Evolutionary conservation across 768 basidiomycete genomes (phyloP).

Genomic region (Lactifluus pinguis): DNA sequence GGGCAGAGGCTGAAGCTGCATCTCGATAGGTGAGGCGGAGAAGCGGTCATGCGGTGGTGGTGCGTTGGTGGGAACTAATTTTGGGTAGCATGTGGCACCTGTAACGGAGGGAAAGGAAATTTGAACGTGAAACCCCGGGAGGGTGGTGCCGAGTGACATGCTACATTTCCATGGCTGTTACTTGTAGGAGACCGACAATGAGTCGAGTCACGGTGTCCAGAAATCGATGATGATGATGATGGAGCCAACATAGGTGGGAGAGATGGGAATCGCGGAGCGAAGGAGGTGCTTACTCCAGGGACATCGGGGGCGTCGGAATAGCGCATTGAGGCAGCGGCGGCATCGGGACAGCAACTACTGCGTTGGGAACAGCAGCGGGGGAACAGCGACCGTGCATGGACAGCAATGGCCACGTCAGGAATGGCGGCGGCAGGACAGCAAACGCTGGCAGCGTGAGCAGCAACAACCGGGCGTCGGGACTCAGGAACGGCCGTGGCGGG

Average conservation of each 20-base stretch:
- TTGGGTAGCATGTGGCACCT: constrained; percentile 4
- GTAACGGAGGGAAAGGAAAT: constrained; percentile 13
- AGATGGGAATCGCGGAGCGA: background rate
- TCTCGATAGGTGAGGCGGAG: background rate
- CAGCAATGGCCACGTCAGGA: no score
- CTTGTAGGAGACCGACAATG: background rate
- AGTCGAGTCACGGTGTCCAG: background rate
- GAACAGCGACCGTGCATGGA: no score
- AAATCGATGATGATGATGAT: no score
- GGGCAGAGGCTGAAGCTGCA: no score
- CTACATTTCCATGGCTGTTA: background rate
- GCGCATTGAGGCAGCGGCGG: no score
- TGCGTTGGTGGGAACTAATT: background rate
- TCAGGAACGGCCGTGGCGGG: no score
- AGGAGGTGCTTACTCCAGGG: constrained; percentile 13
- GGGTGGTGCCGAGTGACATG: background rate
- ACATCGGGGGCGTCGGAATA: no score
- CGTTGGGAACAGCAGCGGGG: no score
- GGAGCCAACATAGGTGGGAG: background rate
- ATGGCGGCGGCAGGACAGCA: no score
- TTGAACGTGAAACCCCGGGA: constrained; percentile 11
- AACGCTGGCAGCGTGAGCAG: no score
- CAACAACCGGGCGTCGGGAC: no score
- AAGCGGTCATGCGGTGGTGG: background rate
- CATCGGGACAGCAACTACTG: no score